Base-by-base conservation (phyloP, 352 stramenopile genomes). In the Pythium sukuiense region DNA sequence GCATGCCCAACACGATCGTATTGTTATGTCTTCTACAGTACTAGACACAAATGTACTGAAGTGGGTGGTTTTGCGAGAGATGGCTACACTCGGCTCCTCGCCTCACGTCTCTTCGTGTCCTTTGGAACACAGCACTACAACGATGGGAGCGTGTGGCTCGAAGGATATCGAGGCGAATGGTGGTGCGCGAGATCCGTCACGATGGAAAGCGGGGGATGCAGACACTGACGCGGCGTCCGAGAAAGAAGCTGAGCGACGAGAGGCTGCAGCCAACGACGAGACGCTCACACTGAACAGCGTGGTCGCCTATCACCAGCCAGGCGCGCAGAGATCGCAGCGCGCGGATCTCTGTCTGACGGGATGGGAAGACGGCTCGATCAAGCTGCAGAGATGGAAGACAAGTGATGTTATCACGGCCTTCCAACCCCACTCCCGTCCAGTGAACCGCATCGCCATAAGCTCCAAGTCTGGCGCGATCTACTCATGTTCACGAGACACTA, bases 341-440 rank as follows among this genome's bases (percentile, higher is more conserved):
- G 24, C 64, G 0, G 50, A 59, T 14, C 14, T 73, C 7, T 93
- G 83, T 54, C 61, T 88, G 18, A 80, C 77, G 6, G 85, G 73
- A 2, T 95, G 87, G 85, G 85, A 93, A 48, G 87, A 95, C 45
- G 87, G 85, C 14, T 74, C 69, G n/a, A 78, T 95, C 45, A 67
- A 74, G 29, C 63, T 77, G 1, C 41, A 77, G 30, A 68, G 76
- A 29, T 93, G 81, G 80, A 62, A 65, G 14, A 63, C 49, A 6
- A 48, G 41, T 1, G n/a, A 59, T 27, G 58, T 80, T 20, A 63
- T 85, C 6, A 70, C 69, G 9, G 62, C 69, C 13, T 90, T 79
- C 74, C 77, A 68, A 29, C 73, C 78, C 3, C 87, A 95, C 61
- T 61, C 71, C 1, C 74, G 75, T 7, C 73, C 82, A 0, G 82